Conservation (phyloP, 1,284 basidiomycete genomes). For the Chondrostereum purpureum region DNA sequence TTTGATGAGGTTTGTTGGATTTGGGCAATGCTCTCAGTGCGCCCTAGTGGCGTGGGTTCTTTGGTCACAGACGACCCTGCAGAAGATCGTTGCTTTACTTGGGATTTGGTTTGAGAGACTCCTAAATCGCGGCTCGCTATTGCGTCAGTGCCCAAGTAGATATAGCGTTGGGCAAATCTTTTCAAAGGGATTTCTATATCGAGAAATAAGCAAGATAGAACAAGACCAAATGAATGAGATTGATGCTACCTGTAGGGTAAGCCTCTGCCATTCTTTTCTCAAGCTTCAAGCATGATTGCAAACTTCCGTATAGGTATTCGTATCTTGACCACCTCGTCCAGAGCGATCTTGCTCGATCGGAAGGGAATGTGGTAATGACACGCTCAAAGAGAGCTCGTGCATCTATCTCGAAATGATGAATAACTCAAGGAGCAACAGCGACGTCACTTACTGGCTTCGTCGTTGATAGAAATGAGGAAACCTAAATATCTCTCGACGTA, state of each 20-base stretch:
- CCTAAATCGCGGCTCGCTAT: slow-evolving; percentile 89
- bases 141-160: slow-evolving; percentile 86
- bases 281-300: slow-evolving; percentile 84
- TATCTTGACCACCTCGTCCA: slow-evolving; percentile 97
- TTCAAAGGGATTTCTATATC: slow-evolving; percentile 79
- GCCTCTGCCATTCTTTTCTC: slow-evolving; percentile 84
- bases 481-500: slow-evolving; percentile 87
- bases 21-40: no score
- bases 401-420: slow-evolving; percentile 59
- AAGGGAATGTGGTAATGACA: slow-evolving; percentile 71
- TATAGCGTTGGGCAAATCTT: slow-evolving; percentile 85
- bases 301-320: slow-evolving; percentile 92
- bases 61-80: no score
- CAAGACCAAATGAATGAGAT: slow-evolving; percentile 4
- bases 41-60: no score
- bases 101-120: no score
- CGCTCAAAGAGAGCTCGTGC: slow-evolving; percentile 94
- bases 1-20: no score
- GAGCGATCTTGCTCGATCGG: slow-evolving; percentile 77
- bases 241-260: slow-evolving; percentile 67
- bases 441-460: slow-evolving; percentile 77
- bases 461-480: slow-evolving; percentile 92
- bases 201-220: slow-evolving; percentile 2
- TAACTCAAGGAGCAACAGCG: slow-evolving; percentile 4
- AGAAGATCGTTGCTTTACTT: no score